These are phyloP conservation scores for Pouteria campechiana DNA, from an alignment of 179 eudicot species.

Conservation along the genomic window DNA sequence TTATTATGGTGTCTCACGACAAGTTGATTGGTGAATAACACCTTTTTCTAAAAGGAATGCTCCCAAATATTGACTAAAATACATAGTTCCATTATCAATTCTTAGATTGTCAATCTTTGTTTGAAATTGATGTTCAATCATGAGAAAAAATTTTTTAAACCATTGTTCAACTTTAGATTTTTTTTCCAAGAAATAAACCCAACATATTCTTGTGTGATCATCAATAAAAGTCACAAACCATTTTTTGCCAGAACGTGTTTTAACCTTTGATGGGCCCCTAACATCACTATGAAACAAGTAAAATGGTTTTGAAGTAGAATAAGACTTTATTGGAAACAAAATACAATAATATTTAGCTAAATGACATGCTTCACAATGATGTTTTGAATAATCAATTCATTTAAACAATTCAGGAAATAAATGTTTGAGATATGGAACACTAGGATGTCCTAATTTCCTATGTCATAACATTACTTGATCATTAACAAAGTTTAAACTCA, in stretches of 20 bases:
- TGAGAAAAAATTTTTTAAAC: background rate
- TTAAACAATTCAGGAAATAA: slow-evolving; percentile 1
- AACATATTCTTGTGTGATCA: background rate
- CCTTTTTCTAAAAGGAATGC: background rate
- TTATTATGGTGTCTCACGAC: background rate
- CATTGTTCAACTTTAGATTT: slow-evolving; percentile 1
- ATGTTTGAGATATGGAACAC: background rate
- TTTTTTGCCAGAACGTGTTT: background rate
- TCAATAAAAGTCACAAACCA: slow-evolving; percentile 3
- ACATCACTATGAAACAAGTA: slow-evolving; percentile 1
- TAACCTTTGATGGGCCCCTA: background rate
- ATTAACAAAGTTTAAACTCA: background rate
- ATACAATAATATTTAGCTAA: background rate
- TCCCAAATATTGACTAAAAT: background rate
- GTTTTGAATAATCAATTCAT: background rate
- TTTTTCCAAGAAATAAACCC: slow-evolving; percentile 3
- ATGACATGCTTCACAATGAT: background rate
- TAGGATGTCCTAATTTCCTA: background rate
- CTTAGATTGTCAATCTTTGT: background rate
- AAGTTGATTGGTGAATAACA: background rate
- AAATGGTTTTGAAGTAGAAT: background rate
- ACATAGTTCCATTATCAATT: background rate
- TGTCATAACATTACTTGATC: background rate
- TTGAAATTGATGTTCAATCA: slow-evolving; percentile 4
- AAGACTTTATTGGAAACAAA: background rate